phyloP scores from a whole-genome alignment of 83 land plant genomes.

The Thuja plicata region DNA sequence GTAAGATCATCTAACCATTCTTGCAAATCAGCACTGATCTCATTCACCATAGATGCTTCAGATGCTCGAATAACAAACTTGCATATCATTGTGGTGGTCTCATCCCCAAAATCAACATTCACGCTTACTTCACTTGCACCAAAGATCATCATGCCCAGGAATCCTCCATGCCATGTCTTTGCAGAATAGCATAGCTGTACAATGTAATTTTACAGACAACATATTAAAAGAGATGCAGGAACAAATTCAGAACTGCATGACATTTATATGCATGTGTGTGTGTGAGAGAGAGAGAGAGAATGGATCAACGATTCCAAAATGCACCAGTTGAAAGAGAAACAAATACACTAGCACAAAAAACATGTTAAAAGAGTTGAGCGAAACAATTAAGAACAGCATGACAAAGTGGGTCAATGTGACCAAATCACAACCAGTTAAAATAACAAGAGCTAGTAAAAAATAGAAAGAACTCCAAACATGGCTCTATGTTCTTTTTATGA shows the following conservation, averaged over 20 bases:
- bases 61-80: slow-evolving; percentile 95
- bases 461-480: too few species aligned
- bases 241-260: background rate
- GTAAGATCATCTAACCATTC: slow-evolving; percentile 97
- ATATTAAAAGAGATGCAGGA: background rate
- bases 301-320: background rate
- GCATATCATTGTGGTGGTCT: slow-evolving; percentile 95
- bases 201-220: slow-evolving; percentile 1
- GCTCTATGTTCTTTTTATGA: too few species aligned
- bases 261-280: background rate
- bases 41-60: slow-evolving; percentile 78
- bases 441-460: background rate
- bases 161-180: slow-evolving; percentile 97
- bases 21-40: slow-evolving; percentile 77
- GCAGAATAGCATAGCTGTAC: slow-evolving; percentile 95
- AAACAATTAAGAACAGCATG: too few species aligned
- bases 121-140: slow-evolving; percentile 99
- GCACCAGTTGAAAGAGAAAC: background rate
- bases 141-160: slow-evolving; percentile 93
- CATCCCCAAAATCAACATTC: slow-evolving; percentile 97
- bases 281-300: background rate
- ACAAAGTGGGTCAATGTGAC: background rate
- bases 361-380: too few species aligned
- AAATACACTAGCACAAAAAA: too few species aligned
- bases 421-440: background rate